Evolutionary conservation across 306 rosid species (phyloP).

Genomic region (Cucumis melo): DNA sequence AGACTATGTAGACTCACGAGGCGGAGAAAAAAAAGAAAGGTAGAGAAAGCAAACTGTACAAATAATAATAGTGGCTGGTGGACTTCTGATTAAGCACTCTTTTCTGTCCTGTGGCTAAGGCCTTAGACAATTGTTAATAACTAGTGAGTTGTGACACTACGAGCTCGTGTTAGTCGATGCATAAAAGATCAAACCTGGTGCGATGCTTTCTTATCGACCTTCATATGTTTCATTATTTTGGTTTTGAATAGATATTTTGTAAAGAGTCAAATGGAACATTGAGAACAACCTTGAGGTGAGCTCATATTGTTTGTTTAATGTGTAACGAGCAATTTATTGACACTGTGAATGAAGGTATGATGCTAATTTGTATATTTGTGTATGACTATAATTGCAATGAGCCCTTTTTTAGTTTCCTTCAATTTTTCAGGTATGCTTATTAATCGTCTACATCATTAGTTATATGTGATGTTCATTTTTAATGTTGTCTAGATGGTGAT

Average conservation of each 20-base stretch:
- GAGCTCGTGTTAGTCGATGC: not conserved
- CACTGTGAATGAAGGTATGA: constrained; percentile 3
- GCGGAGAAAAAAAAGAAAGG: not conserved
- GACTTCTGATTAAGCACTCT: constrained; percentile 12
- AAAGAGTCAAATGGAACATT: constrained; percentile 19
- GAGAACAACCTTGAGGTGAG: constrained; percentile 11
- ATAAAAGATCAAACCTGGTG: not conserved
- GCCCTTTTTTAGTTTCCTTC: not conserved
- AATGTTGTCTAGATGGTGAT: no score
- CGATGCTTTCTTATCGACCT: not conserved
- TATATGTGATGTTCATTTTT: no score
- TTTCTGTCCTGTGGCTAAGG: not conserved
- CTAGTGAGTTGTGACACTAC: not conserved
- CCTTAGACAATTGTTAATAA: not conserved
- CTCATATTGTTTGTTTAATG: not conserved
- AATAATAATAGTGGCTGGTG: constrained; percentile 18
- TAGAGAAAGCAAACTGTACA: not conserved
- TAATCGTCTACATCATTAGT: no score
- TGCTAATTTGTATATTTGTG: constrained; percentile 9
- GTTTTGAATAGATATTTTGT: constrained; percentile 13
- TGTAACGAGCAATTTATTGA: not conserved
- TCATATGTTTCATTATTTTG: constrained; percentile 6
- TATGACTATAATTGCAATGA: constrained; percentile 10
- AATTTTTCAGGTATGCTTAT: no score
- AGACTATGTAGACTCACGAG: not conserved